Percentiles rank a stretch among this genome's conserved stretches.
phyloP scores from a whole-genome alignment of 2,329 filamentous ascomycete genomes.

The Fusarium musae region DNA sequence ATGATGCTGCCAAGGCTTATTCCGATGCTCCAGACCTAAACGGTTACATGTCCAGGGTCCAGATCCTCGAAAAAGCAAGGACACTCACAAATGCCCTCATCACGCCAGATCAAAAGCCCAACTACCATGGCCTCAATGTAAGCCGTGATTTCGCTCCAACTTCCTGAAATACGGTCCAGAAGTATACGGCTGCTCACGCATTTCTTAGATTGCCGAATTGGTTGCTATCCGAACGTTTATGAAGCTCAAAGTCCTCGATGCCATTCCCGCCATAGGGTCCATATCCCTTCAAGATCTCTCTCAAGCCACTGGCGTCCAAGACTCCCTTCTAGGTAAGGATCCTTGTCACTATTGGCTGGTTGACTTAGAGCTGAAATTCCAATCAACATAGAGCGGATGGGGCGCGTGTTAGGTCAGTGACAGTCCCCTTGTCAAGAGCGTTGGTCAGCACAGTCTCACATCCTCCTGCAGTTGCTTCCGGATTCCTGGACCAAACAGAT shows the following conservation, averaged over 20 bases:
- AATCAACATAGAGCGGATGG: conserved; percentile 42
- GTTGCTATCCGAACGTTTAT: conserved; percentile 47
- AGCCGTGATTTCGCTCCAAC: not conserved
- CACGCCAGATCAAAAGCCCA: conserved; percentile 46
- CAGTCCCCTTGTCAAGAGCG: not conserved
- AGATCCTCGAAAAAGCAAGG: conserved; percentile 44
- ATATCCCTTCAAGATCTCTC: conserved; percentile 46
- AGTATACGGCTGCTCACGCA: not conserved
- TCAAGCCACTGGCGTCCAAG: conserved; percentile 42
- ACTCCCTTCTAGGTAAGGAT: conserved; percentile 44
- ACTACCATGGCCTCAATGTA: conserved; percentile 49
- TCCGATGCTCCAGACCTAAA: conserved; percentile 39
- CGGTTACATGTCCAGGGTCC: conserved; percentile 42
- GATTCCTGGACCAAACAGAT: conserved; percentile 46
- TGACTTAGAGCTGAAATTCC: not conserved
- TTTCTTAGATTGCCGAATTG: conserved; percentile 45
- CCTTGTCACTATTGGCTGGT: not conserved
- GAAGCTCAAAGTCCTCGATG: conserved; percentile 45
- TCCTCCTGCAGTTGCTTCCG: conserved; percentile 38
- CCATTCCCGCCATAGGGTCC: conserved; percentile 42
- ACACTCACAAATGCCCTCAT: conserved; percentile 43
- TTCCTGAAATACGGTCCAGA: fast-evolving
- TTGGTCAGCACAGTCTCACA: not conserved
- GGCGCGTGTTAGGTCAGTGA: conserved; percentile 42
- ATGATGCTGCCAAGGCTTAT: conserved; percentile 35